Percentiles rank a stretch among this genome's conserved stretches.
phyloP scores from a whole-genome alignment of 371 early-diverging fungal genomes.

The Mortierella sp. region DNA sequence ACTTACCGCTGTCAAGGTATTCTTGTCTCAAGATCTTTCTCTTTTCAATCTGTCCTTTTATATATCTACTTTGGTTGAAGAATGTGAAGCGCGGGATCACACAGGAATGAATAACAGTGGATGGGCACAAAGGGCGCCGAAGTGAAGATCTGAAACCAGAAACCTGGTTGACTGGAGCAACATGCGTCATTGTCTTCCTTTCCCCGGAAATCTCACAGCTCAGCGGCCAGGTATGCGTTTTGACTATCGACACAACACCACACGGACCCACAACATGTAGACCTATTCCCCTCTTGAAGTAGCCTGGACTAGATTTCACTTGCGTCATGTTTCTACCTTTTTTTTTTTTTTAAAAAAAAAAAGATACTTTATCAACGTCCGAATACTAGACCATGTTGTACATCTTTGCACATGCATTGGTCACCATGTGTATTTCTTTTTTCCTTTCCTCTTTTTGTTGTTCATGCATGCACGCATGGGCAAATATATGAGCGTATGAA shows the following conservation, averaged over 20 bases:
- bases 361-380: neutral
- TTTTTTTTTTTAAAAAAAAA: neutral
- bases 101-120: neutral
- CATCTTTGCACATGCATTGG: conserved; percentile 9
- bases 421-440: neutral
- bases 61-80: neutral
- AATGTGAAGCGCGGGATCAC: neutral
- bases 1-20: too few relatives aligned
- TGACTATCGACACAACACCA: too few relatives aligned
- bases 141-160: neutral
- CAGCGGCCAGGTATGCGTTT: neutral
- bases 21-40: neutral
- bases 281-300: too few relatives aligned
- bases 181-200: conserved; percentile 2
- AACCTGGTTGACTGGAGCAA: conserved; percentile 9
- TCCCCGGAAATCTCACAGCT: neutral
- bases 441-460: neutral
- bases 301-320: too few relatives aligned
- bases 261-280: too few relatives aligned
- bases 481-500: neutral
- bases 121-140: too few relatives aligned
- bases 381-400: neutral
- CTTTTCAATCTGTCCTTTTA: conserved; percentile 7
- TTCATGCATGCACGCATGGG: conserved; percentile 7
- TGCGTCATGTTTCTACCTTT: neutral